A percentile compares a stretch with the other conserved stretches of the same genome.
phyloP scores from a whole-genome alignment of 805 yeast genomes.

The Candida sonorensis region DNA sequence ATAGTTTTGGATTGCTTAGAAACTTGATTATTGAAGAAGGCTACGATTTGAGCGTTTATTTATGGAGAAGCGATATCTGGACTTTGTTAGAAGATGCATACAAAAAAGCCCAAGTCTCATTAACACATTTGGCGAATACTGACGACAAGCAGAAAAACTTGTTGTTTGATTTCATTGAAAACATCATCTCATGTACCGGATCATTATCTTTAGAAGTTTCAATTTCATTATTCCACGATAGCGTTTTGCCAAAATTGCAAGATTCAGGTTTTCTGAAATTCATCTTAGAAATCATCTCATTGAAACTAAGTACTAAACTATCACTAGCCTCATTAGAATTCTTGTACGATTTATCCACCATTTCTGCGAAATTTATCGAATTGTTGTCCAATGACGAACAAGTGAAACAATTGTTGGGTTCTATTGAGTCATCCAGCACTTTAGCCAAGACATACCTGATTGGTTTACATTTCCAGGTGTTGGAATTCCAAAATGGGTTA shows the following conservation, averaged over 20 bases:
- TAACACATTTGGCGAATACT: conserved; percentile 31
- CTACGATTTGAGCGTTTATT: conserved; percentile 63
- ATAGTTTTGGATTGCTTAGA: conserved; percentile 73
- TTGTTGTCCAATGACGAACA: conserved; percentile 11
- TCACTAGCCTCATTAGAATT: conserved; percentile 18
- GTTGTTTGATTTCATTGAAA: conserved; percentile 64
- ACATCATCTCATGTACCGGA: conserved; percentile 59
- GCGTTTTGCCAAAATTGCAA: conserved; percentile 18
- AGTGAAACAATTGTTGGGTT: conserved; percentile 6
- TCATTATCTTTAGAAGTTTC: conserved; percentile 56
- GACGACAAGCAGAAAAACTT: conserved; percentile 32
- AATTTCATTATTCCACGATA: conserved; percentile 38
- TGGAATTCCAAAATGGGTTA: conserved; percentile 22
- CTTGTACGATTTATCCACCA: conserved; percentile 25
- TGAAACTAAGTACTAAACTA: conserved; percentile 24
- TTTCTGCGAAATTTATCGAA: conserved; percentile 21
- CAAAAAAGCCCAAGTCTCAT: conserved; percentile 42
- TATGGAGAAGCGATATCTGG: conserved; percentile 81
- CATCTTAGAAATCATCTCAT: conserved; percentile 30
- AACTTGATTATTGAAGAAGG: conserved; percentile 84
- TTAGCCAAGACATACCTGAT: conserved; percentile 19
- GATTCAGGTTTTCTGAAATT: conserved; percentile 26
- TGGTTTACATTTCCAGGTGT: conserved; percentile 26
- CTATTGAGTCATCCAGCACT: conserved; percentile 4
- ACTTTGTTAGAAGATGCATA: conserved; percentile 46